Evolutionary conservation across 208 protist species (phyloP).

Genomic region (Balamuthia mandrillaris): DNA sequence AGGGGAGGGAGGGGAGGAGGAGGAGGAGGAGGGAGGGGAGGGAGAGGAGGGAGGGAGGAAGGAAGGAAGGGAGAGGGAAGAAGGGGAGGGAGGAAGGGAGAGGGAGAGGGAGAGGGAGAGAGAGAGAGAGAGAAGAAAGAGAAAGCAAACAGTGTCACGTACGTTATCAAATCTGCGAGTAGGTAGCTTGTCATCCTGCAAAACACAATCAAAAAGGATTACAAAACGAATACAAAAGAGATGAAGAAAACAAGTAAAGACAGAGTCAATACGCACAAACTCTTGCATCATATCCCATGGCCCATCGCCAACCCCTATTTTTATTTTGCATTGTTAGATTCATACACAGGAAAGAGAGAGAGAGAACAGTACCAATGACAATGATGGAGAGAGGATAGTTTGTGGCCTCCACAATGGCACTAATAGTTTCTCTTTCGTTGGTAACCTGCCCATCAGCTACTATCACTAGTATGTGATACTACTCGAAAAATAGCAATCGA

Average conservation of each 20-base stretch:
- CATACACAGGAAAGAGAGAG: neutral
- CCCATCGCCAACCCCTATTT: slow-evolving; percentile 68
- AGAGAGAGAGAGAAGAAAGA: neutral
- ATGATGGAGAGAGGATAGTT: slow-evolving; percentile 72
- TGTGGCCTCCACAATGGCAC: slow-evolving; percentile 64
- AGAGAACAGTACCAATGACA: slow-evolving; percentile 55
- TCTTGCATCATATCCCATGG: slow-evolving; percentile 52
- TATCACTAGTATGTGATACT: slow-evolving; percentile 73
- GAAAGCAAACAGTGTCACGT: too few species aligned
- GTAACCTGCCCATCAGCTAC: slow-evolving; percentile 71
- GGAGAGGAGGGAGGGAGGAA: slow-evolving; percentile 72
- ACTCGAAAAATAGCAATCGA: too few species aligned
- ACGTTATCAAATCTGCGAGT: neutral
- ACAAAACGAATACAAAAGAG: neutral
- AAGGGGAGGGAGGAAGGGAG: slow-evolving; percentile 61
- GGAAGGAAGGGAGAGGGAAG: too few species aligned
- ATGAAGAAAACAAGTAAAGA: neutral
- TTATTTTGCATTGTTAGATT: neutral
- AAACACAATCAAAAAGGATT: slow-evolving; percentile 13
- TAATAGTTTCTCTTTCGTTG: neutral
- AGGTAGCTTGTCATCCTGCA: slow-evolving; percentile 67
- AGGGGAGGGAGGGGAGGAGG: neutral
- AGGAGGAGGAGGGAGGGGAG: neutral
- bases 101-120: neutral
- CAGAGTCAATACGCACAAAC: neutral